A percentile compares a stretch with the other conserved stretches of the same genome.
phyloP scores from a whole-genome alignment of 2,329 filamentous ascomycete genomes.

The Cercospora zeina region DNA sequence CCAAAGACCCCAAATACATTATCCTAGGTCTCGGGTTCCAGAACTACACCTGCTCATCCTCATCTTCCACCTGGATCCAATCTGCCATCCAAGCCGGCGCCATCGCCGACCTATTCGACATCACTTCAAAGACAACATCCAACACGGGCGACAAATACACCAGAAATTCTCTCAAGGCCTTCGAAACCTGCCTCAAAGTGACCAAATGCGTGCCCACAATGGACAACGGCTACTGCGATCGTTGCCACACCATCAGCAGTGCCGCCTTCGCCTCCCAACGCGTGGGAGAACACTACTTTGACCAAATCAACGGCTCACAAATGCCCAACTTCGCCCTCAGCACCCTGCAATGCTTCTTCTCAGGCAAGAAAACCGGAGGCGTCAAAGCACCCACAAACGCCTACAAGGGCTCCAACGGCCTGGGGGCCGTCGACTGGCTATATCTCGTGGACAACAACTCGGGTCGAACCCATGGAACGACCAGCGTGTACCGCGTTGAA shows the following conservation, averaged over 20 bases:
- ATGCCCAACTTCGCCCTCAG: conserved; percentile 63
- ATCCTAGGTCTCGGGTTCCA: conserved; percentile 65
- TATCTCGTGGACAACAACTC: conserved; percentile 45
- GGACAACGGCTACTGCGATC: conserved; percentile 21
- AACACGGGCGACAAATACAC: conserved; percentile 27
- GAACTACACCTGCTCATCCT: conserved; percentile 63
- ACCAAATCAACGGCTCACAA: conserved; percentile 43
- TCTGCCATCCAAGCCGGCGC: conserved; percentile 45
- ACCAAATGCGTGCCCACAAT: conserved; percentile 22
- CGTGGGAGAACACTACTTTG: conserved; percentile 69
- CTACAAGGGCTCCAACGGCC: conserved; percentile 41
- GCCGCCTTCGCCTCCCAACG: conserved; percentile 17
- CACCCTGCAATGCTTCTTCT: conserved; percentile 46
- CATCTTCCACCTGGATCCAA: conserved; percentile 31
- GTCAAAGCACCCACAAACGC: conserved; percentile 54
- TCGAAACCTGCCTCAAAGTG: conserved; percentile 27
- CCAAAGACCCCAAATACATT: conserved; percentile 45
- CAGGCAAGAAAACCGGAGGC: conserved; percentile 52
- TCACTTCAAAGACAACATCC: conserved; percentile 44
- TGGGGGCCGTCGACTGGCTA: conserved; percentile 51
- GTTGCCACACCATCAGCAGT: conserved; percentile 36
- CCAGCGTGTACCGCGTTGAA: conserved; percentile 51
- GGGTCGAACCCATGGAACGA: conserved; percentile 43
- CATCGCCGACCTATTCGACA: conserved; percentile 49
- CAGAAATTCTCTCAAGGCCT: conserved; percentile 22